Base-by-base conservation (phyloP, 805 yeast genomes). In the Lachancea meyersii region DNA sequence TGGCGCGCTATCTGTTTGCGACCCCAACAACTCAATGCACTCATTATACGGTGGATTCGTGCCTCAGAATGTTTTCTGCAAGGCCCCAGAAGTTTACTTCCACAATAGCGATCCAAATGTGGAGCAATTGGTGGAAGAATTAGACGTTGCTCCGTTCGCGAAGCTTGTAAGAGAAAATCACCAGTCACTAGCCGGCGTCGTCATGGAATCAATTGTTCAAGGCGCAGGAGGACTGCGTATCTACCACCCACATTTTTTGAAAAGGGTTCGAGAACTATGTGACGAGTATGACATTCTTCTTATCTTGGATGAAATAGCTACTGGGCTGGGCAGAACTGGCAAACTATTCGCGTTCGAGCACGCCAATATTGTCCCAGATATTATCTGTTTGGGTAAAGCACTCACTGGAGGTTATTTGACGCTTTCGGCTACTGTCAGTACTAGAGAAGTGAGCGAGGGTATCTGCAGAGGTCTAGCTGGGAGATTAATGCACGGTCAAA, bases 1-100 rank as follows among this genome's bases (percentile, higher is more conserved):
- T 31, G 69, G 69, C 24, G 70, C 65, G n/a, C 63, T 66, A 54
- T 62, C 68, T 10, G 66, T 64, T 5, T 64, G 68, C 46, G 61
- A 57, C 27, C 53, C 57, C 2, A 57, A 63, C 2, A 57, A 57
- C 31, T 60, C 58, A 8, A 64, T 65, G 58, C 69, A 67, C 40
- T 16, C 57, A 50, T 35, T 61, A 43, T 54, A 54, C 49, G 44
- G 59, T 52, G 47, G 58, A 37, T 53, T 60, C 51, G 37, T 68
- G 50, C 31, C 63, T 49, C 40, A 48, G 18, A 56, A 56, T 22
- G 44, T 50, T 5, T 67, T 61, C 44, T 54, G 52, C 6, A 46
- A 51, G 8, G 57, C 59, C 13, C 66, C 64, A 3, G 41, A 47
- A 9, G 33, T 45, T 11, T 50, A 40, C 31, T 21, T 21, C 28